Evolutionary conservation across 2,329 filamentous ascomycete species (phyloP), one percentile per base, ranked within the genome.

Genomic region (Polytolypa hystricis): DNA sequence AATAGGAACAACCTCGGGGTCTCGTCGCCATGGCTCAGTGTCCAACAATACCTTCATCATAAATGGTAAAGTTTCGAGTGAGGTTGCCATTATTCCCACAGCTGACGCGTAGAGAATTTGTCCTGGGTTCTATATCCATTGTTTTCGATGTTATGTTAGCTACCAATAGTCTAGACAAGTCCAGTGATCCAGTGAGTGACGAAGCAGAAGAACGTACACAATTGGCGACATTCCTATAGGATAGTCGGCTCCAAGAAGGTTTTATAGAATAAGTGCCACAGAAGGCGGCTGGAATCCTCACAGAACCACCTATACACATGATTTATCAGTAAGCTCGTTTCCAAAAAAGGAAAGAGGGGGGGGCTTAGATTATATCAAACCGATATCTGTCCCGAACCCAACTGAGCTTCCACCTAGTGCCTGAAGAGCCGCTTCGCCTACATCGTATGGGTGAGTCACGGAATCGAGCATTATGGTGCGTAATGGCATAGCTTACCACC

Each of bases 361-460:
- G 74, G 64, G 4, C 60, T 54, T 3, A 64, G 53, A 15, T 67
- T 56, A 6, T 58, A n/a, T 62, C 5, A 64, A 64, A 6, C 73
- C 72, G 37, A 81, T 79, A 43, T 81, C 77, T 0, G 76, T 76
- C 1, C 76, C 77, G 0, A 80, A 62, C 7, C 79, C 79, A 0
- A 80, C 43, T 0, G 69, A 64, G 38, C 69, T 74, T 11, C 78
- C 79, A 7, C 58, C 55, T 40, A 81, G 68, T 0, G 63, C 60
- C 23, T 83, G 66, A 2, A 83, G 62, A 0, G 78, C 77, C 4
- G 70, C 70, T 51, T 83, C 79, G 30, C 79, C 79, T n/a, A n/a
- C n/a, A n/a, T n/a, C n/a, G n/a, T n/a, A n/a, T n/a, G n/a, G n/a
- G n/a, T n/a, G n/a, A n/a, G n/a, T n/a, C n/a, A n/a, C n/a, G n/a